Base-by-base conservation (phyloP, 352 stramenopile species). In the Globisporangium lucens region DNA sequence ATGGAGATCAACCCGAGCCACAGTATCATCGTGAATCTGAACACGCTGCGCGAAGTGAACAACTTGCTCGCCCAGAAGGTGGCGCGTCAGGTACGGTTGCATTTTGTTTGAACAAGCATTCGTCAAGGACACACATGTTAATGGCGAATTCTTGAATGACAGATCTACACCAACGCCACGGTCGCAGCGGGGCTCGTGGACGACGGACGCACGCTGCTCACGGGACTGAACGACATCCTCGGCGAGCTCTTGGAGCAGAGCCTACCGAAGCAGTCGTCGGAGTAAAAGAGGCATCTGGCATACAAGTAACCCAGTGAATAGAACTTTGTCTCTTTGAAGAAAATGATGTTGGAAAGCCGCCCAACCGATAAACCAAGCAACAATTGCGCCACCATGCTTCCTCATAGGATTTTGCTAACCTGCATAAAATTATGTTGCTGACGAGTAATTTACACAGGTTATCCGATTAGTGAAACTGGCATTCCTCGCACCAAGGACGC, bases 1-100 rank as follows among this genome's bases (percentile, higher is more conserved):
- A 85, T 99, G 56, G 97, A 99, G 79, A 91, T 99, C 69, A 99
- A 99, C 89, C 94, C 97, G 30, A 93, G 89, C 53, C 97, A 99
- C 80, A 94, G 95, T 59, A 97, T 99, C 67, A 96, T 99, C 67
- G 80, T 98, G 13, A 90, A 97, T 61, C 73, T 99, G 36, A 91
- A 98, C 72, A 67, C 76, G 59, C 76, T 99, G 56, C 89, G 89
- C 20, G 82, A 90, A 56, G 74, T 80, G 5, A 93, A 99, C 63
- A 80, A 79, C 41, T 72, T 94, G 43, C 85, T 97, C 2, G 89
- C 90, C 2, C 77, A 96, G 67, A 94, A 94, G 75, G 82, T 95
- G 24, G 88, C 86, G 24, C 83, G 80, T 55, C 85, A 93, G 82
- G 83, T 91, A 68, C 47, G 70, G 22, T 10, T 63, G 36, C 30